Evolutionary conservation across 2,329 filamentous ascomycete genomes (phyloP).

Genomic region (Fusarium nodosum): DNA sequence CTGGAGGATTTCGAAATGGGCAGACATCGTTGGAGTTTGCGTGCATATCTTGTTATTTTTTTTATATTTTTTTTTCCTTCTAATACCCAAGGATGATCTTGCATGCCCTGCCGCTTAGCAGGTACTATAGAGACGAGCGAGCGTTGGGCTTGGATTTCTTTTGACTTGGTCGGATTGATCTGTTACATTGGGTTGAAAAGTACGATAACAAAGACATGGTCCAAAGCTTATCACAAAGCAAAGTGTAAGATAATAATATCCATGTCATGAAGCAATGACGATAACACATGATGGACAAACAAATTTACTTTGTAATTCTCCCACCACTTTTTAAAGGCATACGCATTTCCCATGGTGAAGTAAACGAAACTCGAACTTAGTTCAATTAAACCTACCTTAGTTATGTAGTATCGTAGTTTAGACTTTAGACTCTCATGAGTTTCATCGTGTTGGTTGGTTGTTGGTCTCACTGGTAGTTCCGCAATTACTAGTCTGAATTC

Average conservation of each 20-base stretch:
- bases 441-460: conserved; percentile 14
- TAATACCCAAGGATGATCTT: conserved; percentile 47
- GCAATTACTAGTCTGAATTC: conserved; percentile 18
- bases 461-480: conserved; percentile 36
- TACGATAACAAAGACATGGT: conserved; percentile 31
- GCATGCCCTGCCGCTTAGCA: conserved; percentile 47
- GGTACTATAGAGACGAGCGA: conserved; percentile 38
- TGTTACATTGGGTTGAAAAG: conserved; percentile 41
- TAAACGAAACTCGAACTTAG: neutral
- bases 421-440: neutral
- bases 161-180: conserved; percentile 25
- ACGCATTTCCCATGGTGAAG: neutral
- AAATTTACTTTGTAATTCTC: conserved; percentile 18
- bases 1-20: conserved; percentile 16
- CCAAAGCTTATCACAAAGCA: conserved; percentile 17
- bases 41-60: conserved; percentile 36
- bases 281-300: conserved; percentile 27
- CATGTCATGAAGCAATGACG: conserved; percentile 41
- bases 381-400: conserved; percentile 1
- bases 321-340: neutral
- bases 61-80: conserved; percentile 35
- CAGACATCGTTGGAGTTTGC: conserved; percentile 41
- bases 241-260: conserved; percentile 36
- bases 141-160: conserved; percentile 34
- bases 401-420: too few species aligned